Percentiles rank a stretch among this genome's conserved stretches.
Evolutionary conservation across 2,329 filamentous ascomycete genomes (phyloP).

Genomic region (Colletotrichum sp.): DNA sequence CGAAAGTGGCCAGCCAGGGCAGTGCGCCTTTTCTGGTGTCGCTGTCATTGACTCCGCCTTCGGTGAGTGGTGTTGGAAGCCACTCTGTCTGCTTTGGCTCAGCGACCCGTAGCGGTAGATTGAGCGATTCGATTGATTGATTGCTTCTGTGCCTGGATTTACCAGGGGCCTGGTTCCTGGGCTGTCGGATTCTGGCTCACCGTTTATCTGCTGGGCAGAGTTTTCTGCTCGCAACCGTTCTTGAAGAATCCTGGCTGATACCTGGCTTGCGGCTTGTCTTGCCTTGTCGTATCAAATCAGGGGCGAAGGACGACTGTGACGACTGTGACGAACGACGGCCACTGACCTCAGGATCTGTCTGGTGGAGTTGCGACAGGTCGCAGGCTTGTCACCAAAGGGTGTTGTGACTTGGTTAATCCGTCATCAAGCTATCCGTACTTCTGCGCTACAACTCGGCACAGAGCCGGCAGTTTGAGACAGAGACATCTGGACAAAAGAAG

Average conservation of each 20-base stretch:
- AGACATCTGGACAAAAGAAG: slow-evolving; percentile 12
- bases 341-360: background rate
- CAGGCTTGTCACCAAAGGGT: background rate
- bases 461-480: slow-evolving; percentile 10
- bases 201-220: background rate
- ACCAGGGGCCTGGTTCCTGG: slow-evolving; percentile 14
- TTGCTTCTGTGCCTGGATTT: background rate
- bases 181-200: background rate
- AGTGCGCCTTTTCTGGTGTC: background rate
- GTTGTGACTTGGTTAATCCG: background rate
- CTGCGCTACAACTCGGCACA: background rate
- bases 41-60: background rate
- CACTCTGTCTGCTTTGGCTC: background rate
- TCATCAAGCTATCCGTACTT: background rate
- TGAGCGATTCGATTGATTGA: background rate
- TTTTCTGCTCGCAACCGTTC: background rate
- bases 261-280: background rate
- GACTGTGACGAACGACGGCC: background rate
- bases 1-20: background rate
- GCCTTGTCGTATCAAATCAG: background rate
- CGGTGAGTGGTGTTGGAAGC: background rate
- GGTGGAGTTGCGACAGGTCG: background rate
- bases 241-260: background rate
- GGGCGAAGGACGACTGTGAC: background rate
- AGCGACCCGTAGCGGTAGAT: background rate